Evolutionary conservation across 495 filamentous ascomycete species (phyloP).

Genomic region (Glutinoglossum americanum): DNA sequence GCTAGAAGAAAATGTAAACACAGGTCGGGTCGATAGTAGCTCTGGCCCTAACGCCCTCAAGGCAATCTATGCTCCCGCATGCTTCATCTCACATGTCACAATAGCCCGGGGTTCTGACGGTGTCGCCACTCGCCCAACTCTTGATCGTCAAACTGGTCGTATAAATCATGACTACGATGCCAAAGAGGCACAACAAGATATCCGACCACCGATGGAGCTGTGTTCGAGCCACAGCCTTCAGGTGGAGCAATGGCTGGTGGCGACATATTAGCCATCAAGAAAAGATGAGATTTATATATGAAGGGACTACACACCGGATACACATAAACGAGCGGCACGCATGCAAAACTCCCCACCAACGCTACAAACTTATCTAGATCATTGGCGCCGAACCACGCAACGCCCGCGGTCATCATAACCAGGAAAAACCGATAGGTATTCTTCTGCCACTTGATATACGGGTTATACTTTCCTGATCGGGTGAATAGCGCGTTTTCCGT

Average conservation of each 20-base stretch:
- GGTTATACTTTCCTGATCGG: slow-evolving; percentile 85
- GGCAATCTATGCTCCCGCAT: too few species aligned
- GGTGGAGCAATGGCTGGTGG: slow-evolving; percentile 67
- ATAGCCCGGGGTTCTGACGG: slow-evolving; percentile 29
- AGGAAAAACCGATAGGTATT: slow-evolving; percentile 86
- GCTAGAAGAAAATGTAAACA: not conserved
- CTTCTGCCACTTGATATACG: slow-evolving; percentile 96
- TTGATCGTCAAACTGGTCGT: slow-evolving; percentile 66
- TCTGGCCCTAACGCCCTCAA: too few species aligned
- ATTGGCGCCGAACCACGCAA: slow-evolving; percentile 81
- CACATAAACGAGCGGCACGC: slow-evolving; percentile 90
- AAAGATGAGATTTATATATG: not conserved
- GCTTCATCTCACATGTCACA: slow-evolving; percentile 26
- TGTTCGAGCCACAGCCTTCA: slow-evolving; percentile 50
- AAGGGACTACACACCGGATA: slow-evolving; percentile 52
- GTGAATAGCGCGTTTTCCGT: slow-evolving; percentile 50
- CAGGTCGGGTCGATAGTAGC: too few species aligned
- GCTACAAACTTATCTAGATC: slow-evolving; percentile 95
- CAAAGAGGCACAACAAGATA: slow-evolving; percentile 55
- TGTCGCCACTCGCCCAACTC: slow-evolving; percentile 46
- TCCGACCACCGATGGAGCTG: slow-evolving; percentile 43
- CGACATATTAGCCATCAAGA: slow-evolving; percentile 5
- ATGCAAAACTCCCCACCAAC: slow-evolving; percentile 89
- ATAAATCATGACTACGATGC: slow-evolving; percentile 68
- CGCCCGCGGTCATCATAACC: slow-evolving; percentile 60